Evolutionary conservation across 805 yeast genomes (phyloP).

Genomic region (Sugiyamaella marilandica): DNA sequence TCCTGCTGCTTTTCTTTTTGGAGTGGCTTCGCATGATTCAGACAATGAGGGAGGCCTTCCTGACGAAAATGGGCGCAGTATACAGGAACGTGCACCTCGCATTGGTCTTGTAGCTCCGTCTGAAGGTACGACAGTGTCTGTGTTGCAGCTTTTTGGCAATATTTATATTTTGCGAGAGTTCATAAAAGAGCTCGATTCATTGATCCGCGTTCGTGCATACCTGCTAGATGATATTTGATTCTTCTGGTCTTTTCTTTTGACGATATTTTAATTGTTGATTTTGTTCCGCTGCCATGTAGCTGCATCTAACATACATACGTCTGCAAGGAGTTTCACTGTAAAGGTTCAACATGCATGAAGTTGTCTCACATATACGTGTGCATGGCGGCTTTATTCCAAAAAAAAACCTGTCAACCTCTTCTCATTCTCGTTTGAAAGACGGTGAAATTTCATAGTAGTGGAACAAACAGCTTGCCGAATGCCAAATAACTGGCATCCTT

Average conservation of each 20-base stretch:
- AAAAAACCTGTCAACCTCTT: neutral
- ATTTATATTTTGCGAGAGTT: conserved; percentile 26
- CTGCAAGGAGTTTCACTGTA: too few relatives aligned
- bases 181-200: conserved; percentile 27
- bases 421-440: neutral
- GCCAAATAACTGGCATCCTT: neutral
- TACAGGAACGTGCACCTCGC: neutral
- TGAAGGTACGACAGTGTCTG: neutral
- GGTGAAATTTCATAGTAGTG: too few relatives aligned
- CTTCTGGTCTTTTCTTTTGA: too few relatives aligned
- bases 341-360: too few relatives aligned
- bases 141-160: conserved; percentile 25
- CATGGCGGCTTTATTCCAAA: neutral
- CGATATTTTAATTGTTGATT: too few relatives aligned
- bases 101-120: conserved; percentile 1
- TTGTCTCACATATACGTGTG: too few relatives aligned
- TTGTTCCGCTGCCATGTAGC: too few relatives aligned
- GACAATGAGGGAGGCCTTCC: too few relatives aligned
- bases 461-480: neutral
- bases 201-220: conserved; percentile 25
- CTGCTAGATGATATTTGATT: conserved; percentile 9
- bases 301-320: too few relatives aligned
- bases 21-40: too few relatives aligned
- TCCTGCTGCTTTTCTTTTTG: neutral
- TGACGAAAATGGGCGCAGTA: too few relatives aligned